phyloP scores from a whole-genome alignment of 139 green algal species.

The Micromonas commoda region DNA sequence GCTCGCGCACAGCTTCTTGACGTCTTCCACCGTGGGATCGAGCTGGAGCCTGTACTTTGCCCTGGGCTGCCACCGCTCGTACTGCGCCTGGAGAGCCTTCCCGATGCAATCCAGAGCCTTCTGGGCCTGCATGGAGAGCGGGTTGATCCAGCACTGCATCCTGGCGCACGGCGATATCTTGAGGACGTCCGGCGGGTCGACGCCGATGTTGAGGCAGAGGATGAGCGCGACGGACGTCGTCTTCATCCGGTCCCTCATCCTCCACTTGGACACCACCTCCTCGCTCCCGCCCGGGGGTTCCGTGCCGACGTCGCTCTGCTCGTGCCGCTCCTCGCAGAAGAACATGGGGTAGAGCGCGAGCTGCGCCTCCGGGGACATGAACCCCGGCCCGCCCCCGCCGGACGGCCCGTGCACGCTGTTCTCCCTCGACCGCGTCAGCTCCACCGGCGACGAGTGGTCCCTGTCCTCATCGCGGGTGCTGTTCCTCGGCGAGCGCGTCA shows the following conservation, averaged over 20 bases:
- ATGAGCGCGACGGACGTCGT: constrained; percentile 78
- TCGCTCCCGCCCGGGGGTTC: not conserved
- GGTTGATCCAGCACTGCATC: constrained; percentile 79
- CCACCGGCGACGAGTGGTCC: not conserved
- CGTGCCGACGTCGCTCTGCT: not conserved
- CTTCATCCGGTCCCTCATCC: constrained; percentile 45
- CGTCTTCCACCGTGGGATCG: constrained; percentile 94
- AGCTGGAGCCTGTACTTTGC: constrained; percentile 85
- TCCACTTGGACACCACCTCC: constrained; percentile 20
- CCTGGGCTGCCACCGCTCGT: constrained; percentile 96
- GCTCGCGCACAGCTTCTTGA: constrained; percentile 87
- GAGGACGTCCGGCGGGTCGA: constrained; percentile 95
- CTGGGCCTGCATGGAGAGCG: constrained; percentile 79
- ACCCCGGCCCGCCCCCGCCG: no score
- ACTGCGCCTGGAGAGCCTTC: constrained; percentile 97
- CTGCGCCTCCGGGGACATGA: not conserved
- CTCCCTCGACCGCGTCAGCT: not conserved
- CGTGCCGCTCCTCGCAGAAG: constrained; percentile 23
- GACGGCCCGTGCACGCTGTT: not conserved
- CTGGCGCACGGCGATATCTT: constrained; percentile 93
- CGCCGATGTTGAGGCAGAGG: constrained; percentile 97
- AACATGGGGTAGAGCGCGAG: constrained; percentile 3
- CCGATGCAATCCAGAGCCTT: constrained; percentile 95
- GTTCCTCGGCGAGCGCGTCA: not conserved
- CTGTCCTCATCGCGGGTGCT: not conserved